A percentile compares a stretch with the other conserved stretches of the same genome.
These are phyloP conservation scores for Linum lewisii DNA, from an alignment of 345 rosid genomes.

Conservation along the genomic window DNA sequence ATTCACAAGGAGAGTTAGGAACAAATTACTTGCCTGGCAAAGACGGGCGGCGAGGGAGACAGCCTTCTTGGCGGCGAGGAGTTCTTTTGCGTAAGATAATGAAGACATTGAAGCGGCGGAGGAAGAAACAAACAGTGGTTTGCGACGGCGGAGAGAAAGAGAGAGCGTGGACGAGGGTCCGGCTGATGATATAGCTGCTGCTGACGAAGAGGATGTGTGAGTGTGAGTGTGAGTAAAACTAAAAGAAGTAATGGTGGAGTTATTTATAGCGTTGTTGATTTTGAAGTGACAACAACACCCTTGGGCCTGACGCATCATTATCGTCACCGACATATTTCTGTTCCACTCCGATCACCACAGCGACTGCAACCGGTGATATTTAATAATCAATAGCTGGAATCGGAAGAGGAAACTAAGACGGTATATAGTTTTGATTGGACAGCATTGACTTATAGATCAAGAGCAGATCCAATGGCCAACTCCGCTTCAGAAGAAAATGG, in stretches of 20 bases:
- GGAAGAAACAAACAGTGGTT: background rate
- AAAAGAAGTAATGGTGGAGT: background rate
- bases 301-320: background rate
- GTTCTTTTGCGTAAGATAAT: slow-evolving; percentile 70
- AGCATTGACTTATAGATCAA: too few relatives aligned
- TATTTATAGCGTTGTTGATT: background rate
- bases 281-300: background rate
- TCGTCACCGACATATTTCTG: background rate
- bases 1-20: too few relatives aligned
- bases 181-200: background rate
- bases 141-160: slow-evolving; percentile 1
- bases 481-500: too few relatives aligned
- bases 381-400: too few relatives aligned
- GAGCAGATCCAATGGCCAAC: too few relatives aligned
- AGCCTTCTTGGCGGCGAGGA: slow-evolving; percentile 87
- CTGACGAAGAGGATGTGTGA: background rate
- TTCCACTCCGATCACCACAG: too few relatives aligned
- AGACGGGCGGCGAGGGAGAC: slow-evolving; percentile 84
- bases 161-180: background rate
- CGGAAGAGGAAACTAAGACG: too few relatives aligned
- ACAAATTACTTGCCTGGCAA: slow-evolving; percentile 50
- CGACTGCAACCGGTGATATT: too few relatives aligned
- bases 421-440: too few relatives aligned
- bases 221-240: background rate
- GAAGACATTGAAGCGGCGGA: slow-evolving; percentile 9